Evolutionary conservation across 495 filamentous ascomycete species (phyloP).

Genomic region (Diplogelasinospora grovesii): DNA sequence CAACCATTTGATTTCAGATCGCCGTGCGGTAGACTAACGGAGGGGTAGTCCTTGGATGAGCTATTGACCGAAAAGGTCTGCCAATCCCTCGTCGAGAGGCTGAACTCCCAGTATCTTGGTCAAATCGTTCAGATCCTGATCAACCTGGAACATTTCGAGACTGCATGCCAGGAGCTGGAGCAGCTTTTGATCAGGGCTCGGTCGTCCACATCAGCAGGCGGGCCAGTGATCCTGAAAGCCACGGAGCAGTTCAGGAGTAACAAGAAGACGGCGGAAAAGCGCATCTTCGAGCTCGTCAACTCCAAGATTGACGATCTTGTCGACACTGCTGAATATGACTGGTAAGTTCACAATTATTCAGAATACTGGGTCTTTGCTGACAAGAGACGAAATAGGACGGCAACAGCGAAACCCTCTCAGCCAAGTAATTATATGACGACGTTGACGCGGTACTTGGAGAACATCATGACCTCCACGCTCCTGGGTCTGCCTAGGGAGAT

Average conservation of each 20-base stretch:
- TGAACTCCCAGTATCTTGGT: conserved; percentile 86
- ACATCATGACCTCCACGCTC: conserved; percentile 92
- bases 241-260: conserved; percentile 81
- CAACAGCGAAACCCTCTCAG: conserved; percentile 54
- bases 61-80: conserved; percentile 88
- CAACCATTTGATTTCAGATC: too few relatives aligned
- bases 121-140: conserved; percentile 98
- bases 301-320: conserved; percentile 98
- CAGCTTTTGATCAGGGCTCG: conserved; percentile 72
- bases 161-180: conserved; percentile 82
- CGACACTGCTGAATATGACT: conserved; percentile 94
- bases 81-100: conserved; percentile 76
- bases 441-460: conserved; percentile 83
- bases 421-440: conserved; percentile 92
- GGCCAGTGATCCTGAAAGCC: conserved; percentile 66
- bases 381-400: conserved; percentile 42
- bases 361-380: neutral
- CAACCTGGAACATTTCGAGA: conserved; percentile 95
- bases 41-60: conserved; percentile 61
- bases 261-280: conserved; percentile 93
- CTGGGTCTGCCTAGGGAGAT: conserved; percentile 88
- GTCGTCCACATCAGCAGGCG: conserved; percentile 67
- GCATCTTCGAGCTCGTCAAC: conserved; percentile 97
- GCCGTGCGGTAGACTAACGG: conserved; percentile 10
- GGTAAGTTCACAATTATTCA: conserved; percentile 39